phyloP scores from a whole-genome alignment of 208 protist species.

The Naegleria gruberi region DNA sequence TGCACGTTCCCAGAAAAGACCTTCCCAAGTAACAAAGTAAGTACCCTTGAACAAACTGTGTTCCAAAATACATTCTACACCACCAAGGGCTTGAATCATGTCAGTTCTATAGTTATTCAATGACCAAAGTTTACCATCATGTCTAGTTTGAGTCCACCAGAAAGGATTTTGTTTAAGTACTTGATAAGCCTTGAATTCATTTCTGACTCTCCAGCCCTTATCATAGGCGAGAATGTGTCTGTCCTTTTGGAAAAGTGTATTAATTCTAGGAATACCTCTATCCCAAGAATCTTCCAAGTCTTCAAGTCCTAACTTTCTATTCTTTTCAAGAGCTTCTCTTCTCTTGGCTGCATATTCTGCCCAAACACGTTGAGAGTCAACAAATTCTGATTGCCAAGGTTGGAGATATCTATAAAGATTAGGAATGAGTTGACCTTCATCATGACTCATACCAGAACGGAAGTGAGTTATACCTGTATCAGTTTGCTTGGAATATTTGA shows the following conservation, averaged over 20 bases:
- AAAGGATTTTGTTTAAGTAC: constrained; percentile 96
- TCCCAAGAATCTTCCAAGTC: constrained; percentile 99
- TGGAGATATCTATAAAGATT: constrained; percentile 99
- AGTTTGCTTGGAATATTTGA: constrained; percentile 95
- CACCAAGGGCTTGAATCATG: constrained; percentile 99
- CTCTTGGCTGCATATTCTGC: constrained; percentile 96
- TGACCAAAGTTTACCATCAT: constrained; percentile 99
- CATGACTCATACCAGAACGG: constrained; percentile 94
- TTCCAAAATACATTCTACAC: constrained; percentile 99
- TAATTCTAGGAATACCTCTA: constrained; percentile 98
- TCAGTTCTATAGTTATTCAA: constrained; percentile 99
- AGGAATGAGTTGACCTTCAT: constrained; percentile 97
- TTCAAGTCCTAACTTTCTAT: constrained; percentile 94
- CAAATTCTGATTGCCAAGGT: constrained; percentile 99
- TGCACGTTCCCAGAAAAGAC: constrained; percentile 99
- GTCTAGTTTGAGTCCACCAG: constrained; percentile 99
- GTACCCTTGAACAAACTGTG: constrained; percentile 99
- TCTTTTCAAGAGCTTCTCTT: constrained; percentile 92
- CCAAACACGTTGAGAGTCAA: constrained; percentile 99
- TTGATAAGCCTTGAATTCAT: constrained; percentile 98
- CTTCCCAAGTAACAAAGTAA: constrained; percentile 99
- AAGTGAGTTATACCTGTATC: constrained; percentile 97
- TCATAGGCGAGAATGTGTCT: constrained; percentile 98
- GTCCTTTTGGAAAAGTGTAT: constrained; percentile 99
- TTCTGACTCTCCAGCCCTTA: constrained; percentile 97